These are phyloP conservation scores for Pholiota molesta DNA, from an alignment of 768 basidiomycete species.

Conservation along the genomic window DNA sequence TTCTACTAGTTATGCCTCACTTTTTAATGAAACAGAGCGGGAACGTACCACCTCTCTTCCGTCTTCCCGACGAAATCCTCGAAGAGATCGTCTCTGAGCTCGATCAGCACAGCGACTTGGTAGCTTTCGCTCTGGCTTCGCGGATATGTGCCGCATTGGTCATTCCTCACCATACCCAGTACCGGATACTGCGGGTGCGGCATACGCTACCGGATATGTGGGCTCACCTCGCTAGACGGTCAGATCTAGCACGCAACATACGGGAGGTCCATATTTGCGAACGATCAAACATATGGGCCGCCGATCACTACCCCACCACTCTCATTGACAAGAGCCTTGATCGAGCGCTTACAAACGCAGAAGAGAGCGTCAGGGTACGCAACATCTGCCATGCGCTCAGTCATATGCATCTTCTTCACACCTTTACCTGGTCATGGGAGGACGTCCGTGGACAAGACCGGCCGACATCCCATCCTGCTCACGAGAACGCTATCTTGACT, in stretches of 20 bases:
- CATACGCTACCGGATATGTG: constrained; percentile 43
- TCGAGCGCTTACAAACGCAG: constrained; percentile 25
- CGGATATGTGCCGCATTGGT: constrained; percentile 37
- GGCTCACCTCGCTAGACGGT: constrained; percentile 52
- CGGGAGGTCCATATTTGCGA: constrained; percentile 49
- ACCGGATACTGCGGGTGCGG: constrained; percentile 50
- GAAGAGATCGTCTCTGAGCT: constrained; percentile 50
- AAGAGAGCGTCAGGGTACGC: constrained; percentile 35
- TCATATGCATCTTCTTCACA: constrained; percentile 43
- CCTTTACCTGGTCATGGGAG: constrained; percentile 48
- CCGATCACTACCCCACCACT: constrained; percentile 44
- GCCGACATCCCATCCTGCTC: constrained; percentile 34
- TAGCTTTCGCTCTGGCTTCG: constrained; percentile 49
- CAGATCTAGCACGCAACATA: constrained; percentile 51
- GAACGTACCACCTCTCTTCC: constrained; percentile 31
- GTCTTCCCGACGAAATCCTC: constrained; percentile 49
- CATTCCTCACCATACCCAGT: constrained; percentile 52
- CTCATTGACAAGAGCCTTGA: constrained; percentile 35
- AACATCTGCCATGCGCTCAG: constrained; percentile 44
- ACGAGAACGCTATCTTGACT: constrained; percentile 43
- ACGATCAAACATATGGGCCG: constrained; percentile 34
- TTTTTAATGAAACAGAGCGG: constrained; percentile 22
- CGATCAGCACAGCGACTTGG: constrained; percentile 41
- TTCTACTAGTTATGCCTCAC: constrained; percentile 21
- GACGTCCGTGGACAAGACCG: constrained; percentile 23